Base-by-base conservation (phyloP, 805 yeast genomes). In the Suhomyces prunicola region DNA sequence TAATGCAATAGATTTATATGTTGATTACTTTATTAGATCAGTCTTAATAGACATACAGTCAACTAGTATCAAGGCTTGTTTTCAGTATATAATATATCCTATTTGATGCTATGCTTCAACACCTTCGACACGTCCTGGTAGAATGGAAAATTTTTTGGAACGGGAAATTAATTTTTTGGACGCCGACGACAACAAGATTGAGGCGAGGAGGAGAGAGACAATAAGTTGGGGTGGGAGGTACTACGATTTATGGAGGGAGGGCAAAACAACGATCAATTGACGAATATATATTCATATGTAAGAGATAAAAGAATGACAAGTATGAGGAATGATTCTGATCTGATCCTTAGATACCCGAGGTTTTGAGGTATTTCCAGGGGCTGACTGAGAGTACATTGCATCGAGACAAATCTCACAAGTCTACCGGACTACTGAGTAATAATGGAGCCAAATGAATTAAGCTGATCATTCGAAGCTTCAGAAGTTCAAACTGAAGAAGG, bases 71-170 rank as follows among this genome's bases (percentile, higher is more conserved):
- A 24, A 27, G 29, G 29, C 9, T 19, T 35, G 41, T 15, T 8
- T 6, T 36, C 15, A 15, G n/a, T 39, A 39, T 39, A 19, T n/a
- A 39, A 39, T 39, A 15, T 8, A n/a, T 36, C 15, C 9, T 35
- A 13, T 17, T 8, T 8, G 42, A 17, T 17, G 24, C 19, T 39
- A 39, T 39, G 42, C 19, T 7, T 29, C n/a, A 29, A 29, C 33
- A 29, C 41, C 22, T 36, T 17, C 41, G 41, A 36, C 41, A 36
- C 41, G 41, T 36, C 41, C 19, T 36, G 17, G 22, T 27, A 17
- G 23, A 6, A 10, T 13, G 23, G 49, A 47, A 47, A 47, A 47
- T 31, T 47, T 47, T 47, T 47, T 35, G 49, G 19, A 46, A 40
- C 41, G 23, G 41, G 22, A 39, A 19, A n/a, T 39, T 39, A 26